Percentiles rank a stretch among this genome's conserved stretches.
phyloP scores from a whole-genome alignment of 495 filamentous ascomycete species.

The Hypoxylon lienhwacheense region DNA sequence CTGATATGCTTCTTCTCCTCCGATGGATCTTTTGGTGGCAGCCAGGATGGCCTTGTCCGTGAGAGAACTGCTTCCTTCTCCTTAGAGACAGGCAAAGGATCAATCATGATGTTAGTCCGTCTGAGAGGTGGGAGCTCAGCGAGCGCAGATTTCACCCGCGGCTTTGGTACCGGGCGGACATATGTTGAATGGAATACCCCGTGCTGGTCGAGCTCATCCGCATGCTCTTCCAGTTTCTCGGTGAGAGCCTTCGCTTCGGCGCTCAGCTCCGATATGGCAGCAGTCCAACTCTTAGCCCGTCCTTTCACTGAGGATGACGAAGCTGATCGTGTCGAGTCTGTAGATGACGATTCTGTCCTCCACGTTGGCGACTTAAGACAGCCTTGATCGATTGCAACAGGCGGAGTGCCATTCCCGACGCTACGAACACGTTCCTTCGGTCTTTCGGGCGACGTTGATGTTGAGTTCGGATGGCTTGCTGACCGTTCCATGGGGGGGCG shows the following conservation, averaged over 20 bases:
- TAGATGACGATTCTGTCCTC: constrained; percentile 44
- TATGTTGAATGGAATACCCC: constrained; percentile 28
- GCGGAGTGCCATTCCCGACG: constrained; percentile 57
- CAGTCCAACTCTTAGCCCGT: constrained; percentile 84
- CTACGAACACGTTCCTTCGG: constrained; percentile 54
- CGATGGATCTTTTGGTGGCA: constrained; percentile 89
- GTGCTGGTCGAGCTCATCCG: constrained; percentile 61
- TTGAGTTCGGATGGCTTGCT: constrained; percentile 52
- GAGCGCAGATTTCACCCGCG: constrained; percentile 56
- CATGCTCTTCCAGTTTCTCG: constrained; percentile 83
- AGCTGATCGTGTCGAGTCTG: constrained; percentile 26
- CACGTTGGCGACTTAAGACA: constrained; percentile 52
- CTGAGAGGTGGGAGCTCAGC: constrained; percentile 79
- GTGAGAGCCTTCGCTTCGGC: constrained; percentile 87
- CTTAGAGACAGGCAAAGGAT: constrained; percentile 91
- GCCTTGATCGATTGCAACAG: constrained; percentile 52
- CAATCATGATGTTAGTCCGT: constrained; percentile 90
- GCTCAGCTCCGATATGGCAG: constrained; percentile 75
- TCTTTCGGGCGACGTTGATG: constrained; percentile 61
- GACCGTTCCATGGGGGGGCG: constrained; percentile 68
- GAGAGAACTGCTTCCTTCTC: constrained; percentile 94
- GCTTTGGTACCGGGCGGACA: constrained; percentile 47
- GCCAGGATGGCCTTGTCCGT: constrained; percentile 89
- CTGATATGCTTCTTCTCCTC: constrained; percentile 90
- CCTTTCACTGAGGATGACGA: constrained; percentile 43